Evolutionary conservation across 176 grass and related monocot genomes (phyloP).

Genomic region (Phragmites australis): DNA sequence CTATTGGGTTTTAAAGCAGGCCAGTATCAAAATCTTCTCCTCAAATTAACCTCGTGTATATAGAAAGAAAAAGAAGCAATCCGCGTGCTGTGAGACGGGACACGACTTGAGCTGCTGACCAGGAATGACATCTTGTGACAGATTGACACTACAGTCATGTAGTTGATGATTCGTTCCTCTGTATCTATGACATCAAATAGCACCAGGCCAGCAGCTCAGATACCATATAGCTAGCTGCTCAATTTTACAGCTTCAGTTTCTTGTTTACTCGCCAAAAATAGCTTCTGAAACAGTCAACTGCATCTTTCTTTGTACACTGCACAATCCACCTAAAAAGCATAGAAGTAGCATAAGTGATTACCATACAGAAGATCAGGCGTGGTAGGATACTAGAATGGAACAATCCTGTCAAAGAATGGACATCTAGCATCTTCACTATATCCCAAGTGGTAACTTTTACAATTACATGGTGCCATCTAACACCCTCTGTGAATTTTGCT

Average conservation of each 20-base stretch:
- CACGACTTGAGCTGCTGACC: not conserved
- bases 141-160: not conserved
- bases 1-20: not conserved
- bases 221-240: not conserved
- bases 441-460: conserved; percentile 34
- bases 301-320: not conserved
- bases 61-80: not conserved
- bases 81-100: conserved; percentile 7
- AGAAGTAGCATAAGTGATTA: not conserved
- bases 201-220: not conserved
- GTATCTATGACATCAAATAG: not conserved
- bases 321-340: not conserved
- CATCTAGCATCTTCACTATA: conserved; percentile 39
- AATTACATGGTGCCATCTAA: conserved; percentile 26
- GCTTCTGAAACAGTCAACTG: not conserved
- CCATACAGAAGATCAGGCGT: too few relatives aligned
- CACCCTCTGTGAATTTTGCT: conserved; percentile 14
- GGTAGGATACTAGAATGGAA: not conserved
- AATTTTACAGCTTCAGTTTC: not conserved
- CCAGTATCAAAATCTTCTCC: not conserved
- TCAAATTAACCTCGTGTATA: not conserved
- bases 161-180: not conserved
- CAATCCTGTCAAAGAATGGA: conserved; percentile 33
- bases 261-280: not conserved
- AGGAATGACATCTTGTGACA: not conserved